Base-by-base conservation (phyloP, 768 basidiomycete species). In the Exsudoporus frostii region DNA sequence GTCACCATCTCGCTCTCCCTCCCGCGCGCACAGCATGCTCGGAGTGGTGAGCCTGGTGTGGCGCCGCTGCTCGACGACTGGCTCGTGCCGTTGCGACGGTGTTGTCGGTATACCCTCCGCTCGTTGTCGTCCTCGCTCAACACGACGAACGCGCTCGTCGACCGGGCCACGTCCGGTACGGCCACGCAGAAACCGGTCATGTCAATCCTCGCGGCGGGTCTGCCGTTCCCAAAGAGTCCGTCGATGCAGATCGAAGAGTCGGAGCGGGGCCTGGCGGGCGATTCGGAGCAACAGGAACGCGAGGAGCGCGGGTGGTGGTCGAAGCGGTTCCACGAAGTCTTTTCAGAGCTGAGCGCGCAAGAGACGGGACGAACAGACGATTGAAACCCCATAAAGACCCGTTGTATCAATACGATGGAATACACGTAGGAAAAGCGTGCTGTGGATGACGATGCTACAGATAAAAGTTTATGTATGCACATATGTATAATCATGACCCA, bases 241-340 rank as follows among this genome's bases (percentile, higher is more conserved):
- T 90, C 87, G 1, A 73, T 82, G 48, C 83, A 83, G 58, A 59
- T 84, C 10, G 65, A 69, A 5, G 74, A 68, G 39, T 57, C 62
- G 15, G 68, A 71, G 15, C 66, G 69, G 4, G 62, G 71, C 13
- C 36, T 63, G 22, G 58, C 50, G 25, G 57, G 50, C 11, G 65
- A 70, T 53, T 53, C 65, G 8, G 60, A 67, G 11, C 71, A 74
- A 37, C 72, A 74, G 45, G 88, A 89, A 57, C 65, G 84, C 24
- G 85, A 88, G 61, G 85, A 88, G 56, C 74, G 88, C 0, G 84
- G 80, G 5, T 90, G 86, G 85, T 90, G 89, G 88, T 74, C 81
- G 13, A 59, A 83, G 38, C 71, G 85, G 41, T 87, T 88, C 58
- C 81, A 82, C 58, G 78, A 85, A 56, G 79, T 86, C 13, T 67